A percentile compares a stretch with the other conserved stretches of the same genome.
phyloP scores from a whole-genome alignment of 345 rosid species.

The Eucalyptus marginata region DNA sequence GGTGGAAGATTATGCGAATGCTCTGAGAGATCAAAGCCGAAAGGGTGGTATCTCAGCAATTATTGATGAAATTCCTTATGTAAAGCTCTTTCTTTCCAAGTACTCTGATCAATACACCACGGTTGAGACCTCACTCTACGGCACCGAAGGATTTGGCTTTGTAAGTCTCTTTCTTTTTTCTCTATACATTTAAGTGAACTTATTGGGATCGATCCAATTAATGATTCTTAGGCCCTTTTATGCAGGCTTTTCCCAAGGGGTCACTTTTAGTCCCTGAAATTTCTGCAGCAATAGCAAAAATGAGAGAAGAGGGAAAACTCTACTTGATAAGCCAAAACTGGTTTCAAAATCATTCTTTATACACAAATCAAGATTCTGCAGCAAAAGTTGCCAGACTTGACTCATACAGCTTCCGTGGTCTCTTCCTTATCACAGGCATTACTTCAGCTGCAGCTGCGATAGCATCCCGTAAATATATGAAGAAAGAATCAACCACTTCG shows the following conservation, averaged over 20 bases:
- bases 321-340: neutral
- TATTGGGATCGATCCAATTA: neutral
- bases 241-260: slow-evolving; percentile 17
- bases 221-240: neutral
- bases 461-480: too few species aligned
- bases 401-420: slow-evolving; percentile 6
- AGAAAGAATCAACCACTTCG: too few species aligned
- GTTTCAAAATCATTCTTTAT: neutral
- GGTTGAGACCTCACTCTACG: slow-evolving; percentile 9
- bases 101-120: slow-evolving; percentile 10
- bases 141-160: slow-evolving; percentile 9
- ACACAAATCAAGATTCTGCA: neutral
- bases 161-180: slow-evolving; percentile 1
- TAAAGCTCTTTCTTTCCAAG: slow-evolving; percentile 19
- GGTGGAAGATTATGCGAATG: slow-evolving; percentile 4
- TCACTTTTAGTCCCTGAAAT: slow-evolving; percentile 7
- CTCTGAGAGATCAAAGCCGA: slow-evolving; percentile 1
- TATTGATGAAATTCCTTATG: slow-evolving; percentile 32
- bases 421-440: slow-evolving; percentile 12
- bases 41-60: slow-evolving; percentile 12
- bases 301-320: slow-evolving; percentile 12
- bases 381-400: neutral
- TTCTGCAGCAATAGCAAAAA: slow-evolving; percentile 14
- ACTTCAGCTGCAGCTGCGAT: slow-evolving; percentile 6
- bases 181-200: neutral